Evolutionary conservation across 1,284 basidiomycete species (phyloP).

Genomic region (Heterobasidion annosum): DNA sequence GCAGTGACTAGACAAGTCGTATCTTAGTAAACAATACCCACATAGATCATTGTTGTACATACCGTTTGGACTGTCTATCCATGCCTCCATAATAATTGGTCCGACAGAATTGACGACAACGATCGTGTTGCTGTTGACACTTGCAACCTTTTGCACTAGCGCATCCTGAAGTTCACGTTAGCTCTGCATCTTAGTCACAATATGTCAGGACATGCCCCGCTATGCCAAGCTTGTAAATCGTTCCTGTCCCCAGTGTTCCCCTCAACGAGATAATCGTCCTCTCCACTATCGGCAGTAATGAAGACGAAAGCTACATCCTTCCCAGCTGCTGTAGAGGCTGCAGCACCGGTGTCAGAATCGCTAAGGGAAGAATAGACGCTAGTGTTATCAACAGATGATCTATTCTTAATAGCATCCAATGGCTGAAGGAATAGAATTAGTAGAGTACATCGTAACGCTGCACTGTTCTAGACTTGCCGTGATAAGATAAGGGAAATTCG

Average conservation of each 20-base stretch:
- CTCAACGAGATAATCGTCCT: constrained; percentile 47
- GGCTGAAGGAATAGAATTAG: constrained; percentile 18
- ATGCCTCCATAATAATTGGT: constrained; percentile 55
- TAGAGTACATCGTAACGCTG: not conserved
- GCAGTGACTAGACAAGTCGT: constrained; percentile 32
- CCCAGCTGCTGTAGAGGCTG: constrained; percentile 33
- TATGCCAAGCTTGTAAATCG: constrained; percentile 64
- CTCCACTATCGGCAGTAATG: constrained; percentile 41
- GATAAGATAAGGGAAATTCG: constrained; percentile 21
- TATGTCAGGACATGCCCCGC: constrained; percentile 23
- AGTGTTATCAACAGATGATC: constrained; percentile 26
- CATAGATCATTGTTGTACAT: not conserved
- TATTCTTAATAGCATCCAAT: constrained; percentile 38
- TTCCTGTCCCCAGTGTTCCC: constrained; percentile 66
- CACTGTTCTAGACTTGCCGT: constrained; percentile 10
- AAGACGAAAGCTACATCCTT: constrained; percentile 59
- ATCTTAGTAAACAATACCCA: constrained; percentile 8
- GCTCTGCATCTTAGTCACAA: not conserved
- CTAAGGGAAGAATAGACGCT: constrained; percentile 44
- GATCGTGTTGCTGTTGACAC: constrained; percentile 57
- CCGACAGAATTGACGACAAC: constrained; percentile 72
- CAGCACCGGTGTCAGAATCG: constrained; percentile 43
- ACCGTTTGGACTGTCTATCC: constrained; percentile 54
- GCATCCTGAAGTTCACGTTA: constrained; percentile 31
- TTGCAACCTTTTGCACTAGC: constrained; percentile 41